These are phyloP conservation scores for Sarocladiaceae sp. DNA, from an alignment of 2,329 filamentous ascomycete genomes.

Conservation along the genomic window DNA sequence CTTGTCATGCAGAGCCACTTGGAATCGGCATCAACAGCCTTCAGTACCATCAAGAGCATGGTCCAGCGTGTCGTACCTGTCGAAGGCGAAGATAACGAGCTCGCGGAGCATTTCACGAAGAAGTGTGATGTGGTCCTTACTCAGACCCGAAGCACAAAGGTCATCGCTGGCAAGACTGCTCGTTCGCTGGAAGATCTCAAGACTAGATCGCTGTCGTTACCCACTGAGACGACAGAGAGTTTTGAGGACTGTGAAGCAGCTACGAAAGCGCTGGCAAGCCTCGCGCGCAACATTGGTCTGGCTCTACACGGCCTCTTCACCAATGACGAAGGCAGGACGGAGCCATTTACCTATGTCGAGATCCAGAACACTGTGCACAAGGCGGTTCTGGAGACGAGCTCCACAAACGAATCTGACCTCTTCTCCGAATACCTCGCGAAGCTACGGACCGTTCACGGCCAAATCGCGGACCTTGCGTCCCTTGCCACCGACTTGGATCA, in stretches of 20 bases:
- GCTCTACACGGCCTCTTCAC: constrained; percentile 58
- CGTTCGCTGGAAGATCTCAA: constrained; percentile 73
- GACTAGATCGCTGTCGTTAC: constrained; percentile 66
- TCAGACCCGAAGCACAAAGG: constrained; percentile 76
- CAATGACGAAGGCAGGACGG: constrained; percentile 63
- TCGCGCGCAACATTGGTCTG: constrained; percentile 61
- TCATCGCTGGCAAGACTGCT: constrained; percentile 71
- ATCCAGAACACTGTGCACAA: constrained; percentile 57
- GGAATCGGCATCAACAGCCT: constrained; percentile 66
- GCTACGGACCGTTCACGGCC: constrained; percentile 56
- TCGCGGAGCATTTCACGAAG: constrained; percentile 59
- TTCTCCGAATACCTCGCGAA: constrained; percentile 63
- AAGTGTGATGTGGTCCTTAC: constrained; percentile 66
- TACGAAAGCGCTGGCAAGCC: constrained; percentile 57
- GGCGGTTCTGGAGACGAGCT: constrained; percentile 41
- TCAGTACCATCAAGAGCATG: constrained; percentile 58
- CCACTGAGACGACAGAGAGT: constrained; percentile 56
- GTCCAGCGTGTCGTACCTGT: constrained; percentile 58
- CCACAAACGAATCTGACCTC: constrained; percentile 57
- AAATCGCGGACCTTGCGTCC: constrained; percentile 64
- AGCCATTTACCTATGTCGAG: constrained; percentile 61
- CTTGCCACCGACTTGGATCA: constrained; percentile 65
- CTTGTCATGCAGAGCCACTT: constrained; percentile 73
- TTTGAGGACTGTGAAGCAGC: constrained; percentile 66
- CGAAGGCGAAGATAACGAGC: constrained; percentile 44